Percentiles rank a stretch among this genome's conserved stretches.
Evolutionary conservation across 768 basidiomycete species (phyloP).

Genomic region (Agrocybe chaxingu): DNA sequence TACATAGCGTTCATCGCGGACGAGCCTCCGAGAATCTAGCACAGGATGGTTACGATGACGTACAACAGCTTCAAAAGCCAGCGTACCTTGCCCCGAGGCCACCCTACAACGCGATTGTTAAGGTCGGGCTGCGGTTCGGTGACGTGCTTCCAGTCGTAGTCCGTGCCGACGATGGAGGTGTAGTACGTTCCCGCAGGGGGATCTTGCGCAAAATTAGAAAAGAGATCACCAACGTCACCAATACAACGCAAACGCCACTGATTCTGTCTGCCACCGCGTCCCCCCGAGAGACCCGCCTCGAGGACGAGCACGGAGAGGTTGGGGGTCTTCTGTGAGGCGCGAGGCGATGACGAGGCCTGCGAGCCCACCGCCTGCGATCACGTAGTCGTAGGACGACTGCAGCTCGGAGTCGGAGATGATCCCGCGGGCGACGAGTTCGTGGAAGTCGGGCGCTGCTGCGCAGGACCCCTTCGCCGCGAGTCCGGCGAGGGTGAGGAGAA

Average conservation of each 20-base stretch:
- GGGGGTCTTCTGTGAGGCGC: conserved; percentile 31
- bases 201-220: conserved; percentile 18
- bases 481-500: too few relatives aligned
- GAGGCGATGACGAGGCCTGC: conserved; percentile 34
- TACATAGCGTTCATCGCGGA: conserved; percentile 65
- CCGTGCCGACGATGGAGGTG: conserved; percentile 37
- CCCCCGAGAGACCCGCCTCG: conserved; percentile 33
- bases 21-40: conserved; percentile 50
- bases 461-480: too few relatives aligned
- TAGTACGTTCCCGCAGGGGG: conserved; percentile 47
- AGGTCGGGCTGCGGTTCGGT: conserved; percentile 40
- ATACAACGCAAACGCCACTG: background rate
- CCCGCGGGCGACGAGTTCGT: conserved; percentile 9
- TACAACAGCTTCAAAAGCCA: background rate
- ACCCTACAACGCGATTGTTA: conserved; percentile 37
- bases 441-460: background rate
- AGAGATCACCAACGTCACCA: background rate
- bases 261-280: conserved; percentile 10
- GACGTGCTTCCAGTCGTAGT: conserved; percentile 48
- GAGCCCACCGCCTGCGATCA: conserved; percentile 24
- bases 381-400: conserved; percentile 20
- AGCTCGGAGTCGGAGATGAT: conserved; percentile 18
- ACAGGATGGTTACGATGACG: background rate
- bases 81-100: conserved; percentile 54
- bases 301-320: conserved; percentile 33